Evolutionary conservation across 108 stramenopile species (phyloP).

Genomic region (Pseudonitzschia multiseries): DNA sequence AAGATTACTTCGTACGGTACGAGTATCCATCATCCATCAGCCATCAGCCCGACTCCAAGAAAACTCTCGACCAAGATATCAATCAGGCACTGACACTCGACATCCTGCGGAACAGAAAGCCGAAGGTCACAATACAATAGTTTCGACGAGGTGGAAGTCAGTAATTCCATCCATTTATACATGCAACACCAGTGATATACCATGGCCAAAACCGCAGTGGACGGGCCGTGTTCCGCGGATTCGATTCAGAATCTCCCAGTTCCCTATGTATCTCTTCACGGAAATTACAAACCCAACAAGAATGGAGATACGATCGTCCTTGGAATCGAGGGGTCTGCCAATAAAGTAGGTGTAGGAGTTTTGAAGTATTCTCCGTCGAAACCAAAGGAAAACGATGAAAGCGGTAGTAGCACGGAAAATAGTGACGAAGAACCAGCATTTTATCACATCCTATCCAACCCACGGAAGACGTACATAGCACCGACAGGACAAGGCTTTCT

Average conservation of each 20-base stretch:
- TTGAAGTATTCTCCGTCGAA: constrained; percentile 68
- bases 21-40: no score
- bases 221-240: constrained; percentile 46
- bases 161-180: background rate
- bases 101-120: no score
- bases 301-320: constrained; percentile 66
- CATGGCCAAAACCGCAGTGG: constrained; percentile 40
- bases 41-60: no score
- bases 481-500: constrained; percentile 97
- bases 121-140: no score
- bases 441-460: constrained; percentile 94
- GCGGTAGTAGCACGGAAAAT: background rate
- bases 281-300: constrained; percentile 26
- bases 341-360: constrained; percentile 98
- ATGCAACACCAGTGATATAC: background rate
- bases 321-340: constrained; percentile 99
- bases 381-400: background rate
- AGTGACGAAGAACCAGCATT: constrained; percentile 14
- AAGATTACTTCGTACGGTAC: no score
- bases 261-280: constrained; percentile 16
- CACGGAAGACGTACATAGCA: constrained; percentile 87
- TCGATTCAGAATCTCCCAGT: constrained; percentile 52
- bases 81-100: no score
- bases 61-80: no score
- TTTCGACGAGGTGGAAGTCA: no score